phyloP scores from a whole-genome alignment of 2,329 filamentous ascomycete genomes.

The Colletotrichum falcatum region DNA sequence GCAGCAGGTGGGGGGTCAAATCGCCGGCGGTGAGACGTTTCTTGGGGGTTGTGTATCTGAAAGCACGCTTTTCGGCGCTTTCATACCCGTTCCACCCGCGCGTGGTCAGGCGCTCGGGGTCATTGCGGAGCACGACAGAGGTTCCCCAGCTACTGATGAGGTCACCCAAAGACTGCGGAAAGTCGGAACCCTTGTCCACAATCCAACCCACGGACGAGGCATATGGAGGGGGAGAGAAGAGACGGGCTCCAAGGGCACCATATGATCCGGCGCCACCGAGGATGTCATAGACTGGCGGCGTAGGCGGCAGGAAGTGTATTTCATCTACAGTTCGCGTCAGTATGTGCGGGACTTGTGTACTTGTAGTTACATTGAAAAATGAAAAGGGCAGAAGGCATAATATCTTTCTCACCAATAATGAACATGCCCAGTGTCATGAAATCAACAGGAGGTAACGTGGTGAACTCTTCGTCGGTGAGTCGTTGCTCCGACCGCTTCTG shows the following conservation, averaged over 20 bases:
- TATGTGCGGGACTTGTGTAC: not conserved
- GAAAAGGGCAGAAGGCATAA: not conserved
- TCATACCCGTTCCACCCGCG: conserved; percentile 94
- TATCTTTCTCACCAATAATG: conserved; percentile 70
- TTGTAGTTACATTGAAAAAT: not conserved
- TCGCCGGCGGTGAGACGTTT: conserved; percentile 80
- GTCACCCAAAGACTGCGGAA: conserved; percentile 73
- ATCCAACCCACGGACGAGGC: conserved; percentile 87
- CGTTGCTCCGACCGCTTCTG: conserved; percentile 6
- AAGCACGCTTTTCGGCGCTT: conserved; percentile 75
- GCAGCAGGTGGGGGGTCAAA: conserved; percentile 74
- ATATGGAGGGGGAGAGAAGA: conserved; percentile 79
- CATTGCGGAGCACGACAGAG: conserved; percentile 74
- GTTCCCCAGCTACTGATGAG: conserved; percentile 82
- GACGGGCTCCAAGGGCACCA: conserved; percentile 86
- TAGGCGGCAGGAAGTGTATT: conserved; percentile 84
- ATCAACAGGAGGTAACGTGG: conserved; percentile 57
- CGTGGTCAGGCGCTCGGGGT: conserved; percentile 79
- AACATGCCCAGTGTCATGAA: conserved; percentile 81
- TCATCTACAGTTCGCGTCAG: conserved; percentile 72
- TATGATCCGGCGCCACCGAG: conserved; percentile 92
- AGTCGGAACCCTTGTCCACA: conserved; percentile 89
- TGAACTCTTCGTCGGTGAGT: conserved; percentile 49
- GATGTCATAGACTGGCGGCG: conserved; percentile 76
- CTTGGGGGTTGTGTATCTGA: conserved; percentile 91